Base-by-base conservation (phyloP, 2,329 filamentous ascomycete genomes). In the Neoascochyta sp. region DNA sequence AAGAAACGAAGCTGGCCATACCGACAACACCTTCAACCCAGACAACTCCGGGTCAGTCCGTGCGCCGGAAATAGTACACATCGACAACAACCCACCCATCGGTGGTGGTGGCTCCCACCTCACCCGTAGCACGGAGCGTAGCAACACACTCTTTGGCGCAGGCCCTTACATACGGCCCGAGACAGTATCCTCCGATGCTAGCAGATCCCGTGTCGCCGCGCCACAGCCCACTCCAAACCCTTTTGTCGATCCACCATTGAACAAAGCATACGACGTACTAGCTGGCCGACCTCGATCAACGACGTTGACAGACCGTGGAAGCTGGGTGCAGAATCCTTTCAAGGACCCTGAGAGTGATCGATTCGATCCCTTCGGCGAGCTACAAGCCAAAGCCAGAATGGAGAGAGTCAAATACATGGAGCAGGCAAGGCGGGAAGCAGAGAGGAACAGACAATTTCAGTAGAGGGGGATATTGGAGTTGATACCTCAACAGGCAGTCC, bases 281-380 rank as follows among this genome's bases (percentile, higher is more conserved):
- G 47, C 50, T 5, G 52, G 55, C 7, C 39, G 59, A 1, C 57
- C 57, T 2, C 29, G 55, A 5, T 56, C 50, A 1, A 62, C 57
- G 0, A 62, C 59, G 4, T 35, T 62, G 3, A 62, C 59, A 0
- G 55, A 62, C 32, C 47, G 56, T 0, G 57, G 54, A 1, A 52
- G 46, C 13, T 62, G 59, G 59, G 28, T 52, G 9, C 36, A 52
- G 33, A 62, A 62, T 24, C 59, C 59, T 1, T 62, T 62, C 43
- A 47, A 47, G 11, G 44, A 62, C 22, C 59, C 59, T 1, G 45
- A 45, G 9, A 57, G 51, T 20, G 53, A 62, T 13, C 48, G 59
- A 1, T 62, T 62, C 18, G 59, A 62, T 43, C 59, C 59, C 0
- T 62, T 62, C 41, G 59, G 59, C 7, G 56, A 61, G 36, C 24